These are phyloP conservation scores for Schizosaccharomyces versatilis DNA, from an alignment of 1,139 yeast species.

Conservation along the genomic window DNA sequence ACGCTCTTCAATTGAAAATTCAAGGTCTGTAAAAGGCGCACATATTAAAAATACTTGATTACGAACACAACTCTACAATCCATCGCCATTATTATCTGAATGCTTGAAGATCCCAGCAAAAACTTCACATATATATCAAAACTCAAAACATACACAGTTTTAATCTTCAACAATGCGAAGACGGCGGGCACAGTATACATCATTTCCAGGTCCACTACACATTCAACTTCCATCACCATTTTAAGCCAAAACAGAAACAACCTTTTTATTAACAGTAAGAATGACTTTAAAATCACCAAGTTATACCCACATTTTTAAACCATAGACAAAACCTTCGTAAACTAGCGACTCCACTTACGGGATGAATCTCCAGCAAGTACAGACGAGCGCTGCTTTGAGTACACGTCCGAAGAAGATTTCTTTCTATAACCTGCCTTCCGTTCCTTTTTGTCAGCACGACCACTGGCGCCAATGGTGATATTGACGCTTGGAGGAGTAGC, in stretches of 20 bases:
- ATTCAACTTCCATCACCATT: background rate
- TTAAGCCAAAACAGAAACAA: no score
- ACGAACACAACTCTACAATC: no score
- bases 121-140: no score
- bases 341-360: background rate
- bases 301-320: background rate
- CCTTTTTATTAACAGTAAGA: no score
- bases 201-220: background rate
- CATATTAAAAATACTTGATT: no score
- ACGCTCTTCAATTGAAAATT: no score
- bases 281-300: no score
- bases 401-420: background rate
- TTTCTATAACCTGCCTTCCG: conserved; percentile 3
- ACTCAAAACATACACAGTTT: no score
- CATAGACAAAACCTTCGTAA: background rate
- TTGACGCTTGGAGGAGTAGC: conserved; percentile 84
- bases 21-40: no score
- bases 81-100: no score
- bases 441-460: conserved; percentile 17
- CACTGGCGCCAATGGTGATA: conserved; percentile 84
- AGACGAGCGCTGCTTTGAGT: conserved; percentile 1
- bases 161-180: background rate
- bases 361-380: background rate
- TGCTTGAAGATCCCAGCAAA: no score
- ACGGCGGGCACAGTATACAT: background rate